phyloP scores from a whole-genome alignment of 2,329 filamentous ascomycete species.

The Colletotrichum melonis region DNA sequence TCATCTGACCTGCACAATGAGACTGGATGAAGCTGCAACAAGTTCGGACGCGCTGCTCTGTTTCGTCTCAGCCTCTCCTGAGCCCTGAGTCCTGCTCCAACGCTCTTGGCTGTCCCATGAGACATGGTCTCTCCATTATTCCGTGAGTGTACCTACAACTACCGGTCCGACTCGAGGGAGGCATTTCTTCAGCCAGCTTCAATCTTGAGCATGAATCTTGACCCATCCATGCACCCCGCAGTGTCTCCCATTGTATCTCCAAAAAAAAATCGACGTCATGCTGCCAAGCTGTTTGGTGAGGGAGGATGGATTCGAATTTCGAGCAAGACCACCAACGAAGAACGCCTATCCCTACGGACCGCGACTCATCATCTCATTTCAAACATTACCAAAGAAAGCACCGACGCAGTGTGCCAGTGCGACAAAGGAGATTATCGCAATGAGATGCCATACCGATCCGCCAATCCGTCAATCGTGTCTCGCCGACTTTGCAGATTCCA shows the following conservation, averaged over 20 bases:
- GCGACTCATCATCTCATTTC: not conserved
- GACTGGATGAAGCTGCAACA: conserved; percentile 34
- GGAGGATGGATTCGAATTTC: not conserved
- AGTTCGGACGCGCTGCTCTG: conserved; percentile 30
- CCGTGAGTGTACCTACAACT: not conserved
- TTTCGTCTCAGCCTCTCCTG: conserved; percentile 31
- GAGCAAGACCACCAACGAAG: not conserved
- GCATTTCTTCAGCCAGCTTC: conserved; percentile 4
- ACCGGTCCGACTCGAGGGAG: not conserved
- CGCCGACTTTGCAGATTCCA: not conserved
- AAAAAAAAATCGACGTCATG: conserved; percentile 21
- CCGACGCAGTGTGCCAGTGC: not conserved
- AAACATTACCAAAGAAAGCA: not conserved
- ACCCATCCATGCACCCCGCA: conserved; percentile 33
- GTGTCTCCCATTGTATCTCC: conserved; percentile 18
- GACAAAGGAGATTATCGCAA: conserved; percentile 20
- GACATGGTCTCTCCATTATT: conserved; percentile 2
- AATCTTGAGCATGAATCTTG: conserved; percentile 19
- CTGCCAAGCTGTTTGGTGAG: conserved; percentile 14
- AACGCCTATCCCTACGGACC: not conserved
- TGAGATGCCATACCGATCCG: conserved; percentile 10
- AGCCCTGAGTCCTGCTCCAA: conserved; percentile 4
- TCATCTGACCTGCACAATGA: conserved; percentile 7
- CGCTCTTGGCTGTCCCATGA: conserved; percentile 17
- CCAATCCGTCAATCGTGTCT: conserved; percentile 9